phyloP scores from a whole-genome alignment of 1,284 basidiomycete species.

The Sanguinoderma infundibulare region DNA sequence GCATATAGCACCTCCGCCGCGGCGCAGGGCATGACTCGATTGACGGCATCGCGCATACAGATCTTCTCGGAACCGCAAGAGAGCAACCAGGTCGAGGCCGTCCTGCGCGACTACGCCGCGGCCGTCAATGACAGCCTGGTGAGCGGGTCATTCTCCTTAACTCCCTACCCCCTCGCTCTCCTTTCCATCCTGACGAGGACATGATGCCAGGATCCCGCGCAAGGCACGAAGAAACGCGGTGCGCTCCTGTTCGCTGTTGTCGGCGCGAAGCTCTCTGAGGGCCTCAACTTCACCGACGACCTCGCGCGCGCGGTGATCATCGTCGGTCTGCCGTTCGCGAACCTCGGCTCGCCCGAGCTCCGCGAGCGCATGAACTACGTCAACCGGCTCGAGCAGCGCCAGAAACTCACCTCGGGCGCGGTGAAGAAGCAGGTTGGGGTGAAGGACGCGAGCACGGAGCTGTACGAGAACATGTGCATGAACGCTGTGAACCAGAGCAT shows the following conservation, averaged over 20 bases:
- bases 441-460: constrained; percentile 79
- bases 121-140: constrained; percentile 46
- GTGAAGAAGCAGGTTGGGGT: constrained; percentile 23
- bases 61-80: constrained; percentile 91
- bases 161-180: background rate
- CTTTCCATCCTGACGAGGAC: background rate
- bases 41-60: constrained; percentile 41
- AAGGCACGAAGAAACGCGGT: constrained; percentile 50
- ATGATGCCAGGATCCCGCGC: background rate
- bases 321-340: constrained; percentile 93
- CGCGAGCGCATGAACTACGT: constrained; percentile 92
- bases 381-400: constrained; percentile 54
- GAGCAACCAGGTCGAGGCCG: constrained; percentile 74
- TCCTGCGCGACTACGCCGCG: constrained; percentile 78
- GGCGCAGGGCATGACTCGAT: too few relatives aligned
- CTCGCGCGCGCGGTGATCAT: constrained; percentile 90
- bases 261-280: constrained; percentile 96
- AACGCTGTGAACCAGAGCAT: constrained; percentile 97
- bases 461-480: constrained; percentile 96
- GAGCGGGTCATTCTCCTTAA: constrained; percentile 18
- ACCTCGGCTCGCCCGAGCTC: constrained; percentile 88
- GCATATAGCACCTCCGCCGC: constrained; percentile 34
- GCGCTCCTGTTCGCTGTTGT: constrained; percentile 91
- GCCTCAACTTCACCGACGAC: constrained; percentile 93
- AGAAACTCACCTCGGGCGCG: constrained; percentile 40